Percentiles rank a stretch among this genome's conserved stretches.
Evolutionary conservation across 2,329 filamentous ascomycete species (phyloP).

Genomic region (Ophiostoma himal-ulmi): DNA sequence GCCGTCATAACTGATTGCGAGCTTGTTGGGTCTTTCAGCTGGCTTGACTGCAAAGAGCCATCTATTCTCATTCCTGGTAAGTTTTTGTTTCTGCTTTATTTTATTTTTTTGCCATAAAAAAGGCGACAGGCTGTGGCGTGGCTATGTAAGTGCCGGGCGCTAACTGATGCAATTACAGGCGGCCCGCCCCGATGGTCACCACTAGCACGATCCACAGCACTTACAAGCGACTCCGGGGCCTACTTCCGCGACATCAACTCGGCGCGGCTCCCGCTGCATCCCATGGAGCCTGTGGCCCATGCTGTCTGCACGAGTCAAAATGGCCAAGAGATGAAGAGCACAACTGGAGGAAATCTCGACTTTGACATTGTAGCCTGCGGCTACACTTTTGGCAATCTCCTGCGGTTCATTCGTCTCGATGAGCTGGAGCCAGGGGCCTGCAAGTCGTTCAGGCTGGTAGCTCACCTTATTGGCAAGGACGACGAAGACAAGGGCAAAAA

Average conservation of each 20-base stretch:
- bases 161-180: slow-evolving; percentile 33
- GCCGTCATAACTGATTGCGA: slow-evolving; percentile 28
- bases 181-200: slow-evolving; percentile 48
- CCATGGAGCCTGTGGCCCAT: slow-evolving; percentile 44
- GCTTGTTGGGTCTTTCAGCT: slow-evolving; percentile 36
- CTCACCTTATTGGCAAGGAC: background rate
- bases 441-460: slow-evolving; percentile 14
- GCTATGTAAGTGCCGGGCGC: background rate
- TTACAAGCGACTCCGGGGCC: slow-evolving; percentile 42
- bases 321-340: slow-evolving; percentile 34
- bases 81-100: background rate
- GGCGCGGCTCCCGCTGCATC: slow-evolving; percentile 44
- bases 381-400: slow-evolving; percentile 55
- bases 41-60: slow-evolving; percentile 30
- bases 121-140: background rate
- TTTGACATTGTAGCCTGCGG: slow-evolving; percentile 56
- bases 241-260: slow-evolving; percentile 53
- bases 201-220: slow-evolving; percentile 30
- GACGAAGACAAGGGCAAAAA: background rate
- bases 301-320: slow-evolving; percentile 28
- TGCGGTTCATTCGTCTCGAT: slow-evolving; percentile 13
- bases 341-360: slow-evolving; percentile 23
- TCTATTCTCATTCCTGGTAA: slow-evolving; percentile 29
- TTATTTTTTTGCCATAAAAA: background rate
- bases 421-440: background rate